phyloP scores from a whole-genome alignment of 23 red algal genomes.

The Pyropia haitanensis region DNA sequence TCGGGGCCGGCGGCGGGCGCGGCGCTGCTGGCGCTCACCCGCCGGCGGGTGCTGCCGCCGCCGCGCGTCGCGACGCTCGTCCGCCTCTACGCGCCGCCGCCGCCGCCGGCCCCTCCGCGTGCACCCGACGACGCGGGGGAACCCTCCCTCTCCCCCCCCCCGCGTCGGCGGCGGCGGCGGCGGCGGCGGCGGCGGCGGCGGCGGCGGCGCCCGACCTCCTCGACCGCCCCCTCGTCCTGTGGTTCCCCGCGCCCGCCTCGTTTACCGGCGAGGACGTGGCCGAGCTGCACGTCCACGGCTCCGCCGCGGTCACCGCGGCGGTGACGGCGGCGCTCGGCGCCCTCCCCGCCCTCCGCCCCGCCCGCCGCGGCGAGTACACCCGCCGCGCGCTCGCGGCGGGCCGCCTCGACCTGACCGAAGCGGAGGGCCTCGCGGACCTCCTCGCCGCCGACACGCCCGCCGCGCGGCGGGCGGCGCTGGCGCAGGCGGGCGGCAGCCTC shows the following conservation, averaged over 20 bases:
- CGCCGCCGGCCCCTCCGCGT: slow-evolving; percentile 1
- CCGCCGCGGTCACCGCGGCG: slow-evolving; percentile 57
- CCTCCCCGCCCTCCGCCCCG: slow-evolving; percentile 24
- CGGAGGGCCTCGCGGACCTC: slow-evolving; percentile 82
- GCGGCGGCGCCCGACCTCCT: slow-evolving; percentile 33
- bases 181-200: slow-evolving; percentile 39
- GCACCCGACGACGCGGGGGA: background rate
- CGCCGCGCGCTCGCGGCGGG: slow-evolving; percentile 77
- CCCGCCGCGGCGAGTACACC: slow-evolving; percentile 81
- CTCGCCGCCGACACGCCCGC: slow-evolving; percentile 69
- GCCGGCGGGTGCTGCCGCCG: background rate
- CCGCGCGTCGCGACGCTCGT: background rate
- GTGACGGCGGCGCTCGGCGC: slow-evolving; percentile 35
- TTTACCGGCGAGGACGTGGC: slow-evolving; percentile 95
- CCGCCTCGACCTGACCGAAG: slow-evolving; percentile 59
- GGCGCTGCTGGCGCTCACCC: background rate
- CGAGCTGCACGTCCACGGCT: slow-evolving; percentile 92
- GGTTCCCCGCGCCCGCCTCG: slow-evolving; percentile 58
- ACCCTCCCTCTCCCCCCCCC: slow-evolving; percentile 16
- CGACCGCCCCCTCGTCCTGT: slow-evolving; percentile 75
- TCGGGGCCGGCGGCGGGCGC: slow-evolving; percentile 10
- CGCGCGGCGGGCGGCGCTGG: slow-evolving; percentile 56
- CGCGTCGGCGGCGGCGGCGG: slow-evolving; percentile 9
- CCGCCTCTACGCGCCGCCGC: slow-evolving; percentile 2
- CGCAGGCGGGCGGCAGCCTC: slow-evolving; percentile 50